These are phyloP conservation scores for Xylariales sp. DNA, from an alignment of 2,329 filamentous ascomycete species.

Conservation along the genomic window DNA sequence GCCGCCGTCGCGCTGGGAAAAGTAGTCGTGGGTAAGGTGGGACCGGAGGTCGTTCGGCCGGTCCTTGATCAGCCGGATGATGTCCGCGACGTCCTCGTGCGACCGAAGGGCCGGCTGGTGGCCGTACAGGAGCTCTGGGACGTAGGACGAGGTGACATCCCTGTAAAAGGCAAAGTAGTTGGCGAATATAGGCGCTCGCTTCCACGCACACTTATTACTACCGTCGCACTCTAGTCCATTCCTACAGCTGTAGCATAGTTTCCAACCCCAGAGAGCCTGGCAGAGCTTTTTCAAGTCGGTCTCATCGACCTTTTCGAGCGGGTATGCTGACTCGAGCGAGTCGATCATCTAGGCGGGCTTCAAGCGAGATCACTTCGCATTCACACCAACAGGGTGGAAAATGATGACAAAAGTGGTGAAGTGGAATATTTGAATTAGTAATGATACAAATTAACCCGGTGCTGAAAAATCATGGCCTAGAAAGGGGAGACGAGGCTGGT, in stretches of 20 bases:
- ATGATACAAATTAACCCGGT: too few relatives aligned
- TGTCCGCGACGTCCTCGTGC: constrained; percentile 4
- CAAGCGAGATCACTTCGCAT: neutral
- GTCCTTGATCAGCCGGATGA: neutral
- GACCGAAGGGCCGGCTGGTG: constrained; percentile 2
- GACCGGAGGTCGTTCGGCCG: neutral
- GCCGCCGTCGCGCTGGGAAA: neutral
- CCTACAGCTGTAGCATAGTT: neutral
- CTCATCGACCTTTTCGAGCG: constrained; percentile 9
- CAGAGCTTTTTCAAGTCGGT: neutral
- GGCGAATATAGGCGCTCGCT: neutral
- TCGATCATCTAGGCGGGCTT: neutral
- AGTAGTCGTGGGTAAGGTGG: neutral
- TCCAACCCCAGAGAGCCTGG: neutral
- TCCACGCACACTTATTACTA: neutral
- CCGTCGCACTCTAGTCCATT: neutral
- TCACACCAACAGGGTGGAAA: neutral
- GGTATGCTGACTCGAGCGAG: neutral
- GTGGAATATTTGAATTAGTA: too few relatives aligned
- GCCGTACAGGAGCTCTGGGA: constrained; percentile 4
- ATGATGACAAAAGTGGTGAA: too few relatives aligned
- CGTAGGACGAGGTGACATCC: constrained; percentile 5
- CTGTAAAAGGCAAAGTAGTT: constrained; percentile 8
- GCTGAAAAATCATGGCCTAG: too few relatives aligned
- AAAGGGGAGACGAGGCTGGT: too few relatives aligned